Evolutionary conservation across 495 filamentous ascomycete species (phyloP).

Genomic region (Cudoniella acicularis): DNA sequence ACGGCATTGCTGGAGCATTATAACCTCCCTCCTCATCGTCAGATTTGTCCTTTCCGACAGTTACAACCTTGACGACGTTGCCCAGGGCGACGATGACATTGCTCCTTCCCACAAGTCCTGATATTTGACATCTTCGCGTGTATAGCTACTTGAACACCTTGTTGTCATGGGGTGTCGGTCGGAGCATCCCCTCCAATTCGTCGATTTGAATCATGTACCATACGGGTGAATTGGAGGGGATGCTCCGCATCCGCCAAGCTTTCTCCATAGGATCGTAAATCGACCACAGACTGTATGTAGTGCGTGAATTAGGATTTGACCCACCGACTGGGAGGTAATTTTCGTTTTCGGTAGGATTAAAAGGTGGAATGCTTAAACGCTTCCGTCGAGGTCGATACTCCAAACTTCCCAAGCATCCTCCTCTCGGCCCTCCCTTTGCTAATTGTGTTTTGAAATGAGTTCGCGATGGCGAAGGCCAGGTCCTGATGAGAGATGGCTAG

Average conservation of each 20-base stretch:
- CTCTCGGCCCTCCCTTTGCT: background rate
- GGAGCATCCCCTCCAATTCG: no score
- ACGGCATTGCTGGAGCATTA: no score
- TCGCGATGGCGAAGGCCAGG: background rate
- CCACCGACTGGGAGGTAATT: constrained; percentile 55
- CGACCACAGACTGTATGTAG: no score
- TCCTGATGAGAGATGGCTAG: background rate
- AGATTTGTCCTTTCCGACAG: constrained; percentile 58
- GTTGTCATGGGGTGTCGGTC: no score
- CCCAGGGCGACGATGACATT: constrained; percentile 64
- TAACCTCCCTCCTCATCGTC: constrained; percentile 20
- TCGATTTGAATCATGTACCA: no score
- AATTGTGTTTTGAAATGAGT: no score
- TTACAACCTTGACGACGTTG: constrained; percentile 63
- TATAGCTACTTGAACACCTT: no score
- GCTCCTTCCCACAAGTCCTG: no score
- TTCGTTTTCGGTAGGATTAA: constrained; percentile 27
- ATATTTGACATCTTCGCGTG: no score
- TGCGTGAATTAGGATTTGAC: no score
- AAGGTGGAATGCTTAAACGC: constrained; percentile 14
- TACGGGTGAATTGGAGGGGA: no score
- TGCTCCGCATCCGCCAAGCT: no score
- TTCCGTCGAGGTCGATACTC: constrained; percentile 50
- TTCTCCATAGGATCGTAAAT: constrained; percentile 59
- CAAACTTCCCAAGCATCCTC: constrained; percentile 62